Evolutionary conservation across 306 rosid species (phyloP).

Genomic region (Malus asiatica): DNA sequence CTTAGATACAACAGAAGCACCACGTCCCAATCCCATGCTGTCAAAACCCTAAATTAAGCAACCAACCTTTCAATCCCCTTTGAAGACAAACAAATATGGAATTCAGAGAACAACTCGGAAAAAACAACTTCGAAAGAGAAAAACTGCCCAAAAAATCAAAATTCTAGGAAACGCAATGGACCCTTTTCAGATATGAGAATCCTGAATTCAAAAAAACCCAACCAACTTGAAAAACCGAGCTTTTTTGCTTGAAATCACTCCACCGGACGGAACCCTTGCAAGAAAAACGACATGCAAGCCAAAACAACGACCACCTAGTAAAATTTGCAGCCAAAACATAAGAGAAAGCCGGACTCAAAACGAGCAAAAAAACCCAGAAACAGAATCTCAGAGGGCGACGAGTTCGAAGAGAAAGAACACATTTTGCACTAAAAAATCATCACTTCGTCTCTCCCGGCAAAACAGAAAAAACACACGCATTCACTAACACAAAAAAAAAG

Average conservation of each 20-base stretch:
- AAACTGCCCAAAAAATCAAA: slow-evolving; percentile 7
- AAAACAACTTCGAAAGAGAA: neutral
- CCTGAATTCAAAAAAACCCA: slow-evolving; percentile 1
- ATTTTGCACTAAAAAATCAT: neutral
- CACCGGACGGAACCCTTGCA: neutral
- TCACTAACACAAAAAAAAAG: neutral
- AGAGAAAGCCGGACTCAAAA: neutral
- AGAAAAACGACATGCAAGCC: slow-evolving; percentile 28
- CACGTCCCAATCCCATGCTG: slow-evolving; percentile 30
- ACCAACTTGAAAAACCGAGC: neutral
- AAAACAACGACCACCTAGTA: neutral
- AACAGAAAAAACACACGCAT: slow-evolving; percentile 4
- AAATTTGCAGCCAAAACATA: neutral
- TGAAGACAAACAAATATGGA: slow-evolving; percentile 1
- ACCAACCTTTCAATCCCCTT: slow-evolving; percentile 5
- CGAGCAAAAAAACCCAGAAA: neutral
- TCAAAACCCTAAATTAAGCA: slow-evolving; percentile 9
- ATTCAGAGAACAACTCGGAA: neutral
- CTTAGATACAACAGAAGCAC: slow-evolving; percentile 14
- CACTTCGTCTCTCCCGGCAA: neutral
- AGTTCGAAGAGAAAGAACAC: neutral
- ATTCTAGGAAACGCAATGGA: slow-evolving; percentile 3
- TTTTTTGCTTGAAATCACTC: neutral
- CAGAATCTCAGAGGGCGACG: neutral
- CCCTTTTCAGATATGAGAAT: neutral